These are phyloP conservation scores for Eimeria sp. DNA, from an alignment of 169 alveolate genomes.

Conservation along the genomic window DNA sequence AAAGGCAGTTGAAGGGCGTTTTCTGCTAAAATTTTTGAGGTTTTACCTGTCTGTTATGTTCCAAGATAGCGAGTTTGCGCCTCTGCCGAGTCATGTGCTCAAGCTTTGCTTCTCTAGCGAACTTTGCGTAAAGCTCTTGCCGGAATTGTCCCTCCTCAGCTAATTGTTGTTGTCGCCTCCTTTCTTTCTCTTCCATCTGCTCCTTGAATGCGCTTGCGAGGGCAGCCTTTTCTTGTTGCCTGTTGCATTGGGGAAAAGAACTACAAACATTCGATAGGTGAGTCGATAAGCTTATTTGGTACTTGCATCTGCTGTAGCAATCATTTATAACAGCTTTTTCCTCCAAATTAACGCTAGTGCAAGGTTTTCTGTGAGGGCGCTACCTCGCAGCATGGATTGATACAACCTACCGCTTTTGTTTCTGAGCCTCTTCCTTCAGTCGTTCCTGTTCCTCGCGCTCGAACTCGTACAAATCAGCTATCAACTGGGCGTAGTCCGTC, in stretches of 20 bases:
- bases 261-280: not conserved
- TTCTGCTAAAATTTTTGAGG: no score
- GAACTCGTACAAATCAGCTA: slow-evolving; percentile 67
- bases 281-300: not conserved
- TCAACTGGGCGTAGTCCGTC: slow-evolving; percentile 71
- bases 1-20: not conserved
- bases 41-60: slow-evolving; percentile 90
- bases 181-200: slow-evolving; percentile 87
- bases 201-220: slow-evolving; percentile 77
- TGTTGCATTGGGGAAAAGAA: not conserved
- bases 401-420: slow-evolving; percentile 41
- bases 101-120: slow-evolving; percentile 92
- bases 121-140: slow-evolving; percentile 89
- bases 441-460: slow-evolving; percentile 80
- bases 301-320: not conserved
- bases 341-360: not conserved
- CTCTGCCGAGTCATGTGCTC: slow-evolving; percentile 91
- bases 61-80: slow-evolving; percentile 90
- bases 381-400: not conserved
- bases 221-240: slow-evolving; percentile 63
- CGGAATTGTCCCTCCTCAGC: slow-evolving; percentile 91
- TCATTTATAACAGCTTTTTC: not conserved
- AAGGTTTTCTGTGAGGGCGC: not conserved
- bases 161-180: slow-evolving; percentile 86
- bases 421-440: slow-evolving; percentile 76